Evolutionary conservation across 768 basidiomycete species (phyloP), one percentile per base, ranked within the genome.

Genomic region (Amanita exitialis): DNA sequence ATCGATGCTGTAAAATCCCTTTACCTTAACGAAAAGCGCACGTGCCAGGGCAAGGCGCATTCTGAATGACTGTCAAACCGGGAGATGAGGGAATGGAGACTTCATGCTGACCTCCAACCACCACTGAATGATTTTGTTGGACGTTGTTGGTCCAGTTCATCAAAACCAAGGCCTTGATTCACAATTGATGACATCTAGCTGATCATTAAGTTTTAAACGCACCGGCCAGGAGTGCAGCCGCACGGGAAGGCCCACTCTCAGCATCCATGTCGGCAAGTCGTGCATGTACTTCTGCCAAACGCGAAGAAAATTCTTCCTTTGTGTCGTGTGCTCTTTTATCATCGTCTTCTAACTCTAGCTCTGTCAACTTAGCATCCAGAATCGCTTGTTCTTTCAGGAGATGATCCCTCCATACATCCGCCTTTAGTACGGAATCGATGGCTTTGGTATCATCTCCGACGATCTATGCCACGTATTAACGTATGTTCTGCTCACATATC

Each of bases 361-460:
- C 79, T 0, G 78, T 66, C 2, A 98, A 76, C 54, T 79, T 77
- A 0, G 76, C 76, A 59, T 94, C 93, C 41, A 97, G 71, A 18
- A 74, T 67, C 0, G 68, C 68, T 65, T 98, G 94, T 61, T 99
- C 92, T 50, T 82, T 86, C 45, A 96, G 67, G 15, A 97, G 73
- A 56, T 90, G 87, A 60, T 95, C 93, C 63, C 95, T 77, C 92
- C 96, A 98, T 28, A 99, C 96, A 62, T 99, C 96, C n/a, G 96
- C 96, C 65, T 94, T 92, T n/a, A 99, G 75, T 18, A 99, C 96
- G 1, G 94, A 93, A 18, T 93, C 88, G 38, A 99, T 74, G 2
- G 96, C 96, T 1, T 73, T 71, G 0, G 93, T 98, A 57, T 94
- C 93, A 64, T 98, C 95, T 28, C 95, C 96, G 49, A 91, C 64